These are phyloP conservation scores for Aspergillus viridinutans DNA, from an alignment of 2,329 filamentous ascomycete species.

Conservation along the genomic window DNA sequence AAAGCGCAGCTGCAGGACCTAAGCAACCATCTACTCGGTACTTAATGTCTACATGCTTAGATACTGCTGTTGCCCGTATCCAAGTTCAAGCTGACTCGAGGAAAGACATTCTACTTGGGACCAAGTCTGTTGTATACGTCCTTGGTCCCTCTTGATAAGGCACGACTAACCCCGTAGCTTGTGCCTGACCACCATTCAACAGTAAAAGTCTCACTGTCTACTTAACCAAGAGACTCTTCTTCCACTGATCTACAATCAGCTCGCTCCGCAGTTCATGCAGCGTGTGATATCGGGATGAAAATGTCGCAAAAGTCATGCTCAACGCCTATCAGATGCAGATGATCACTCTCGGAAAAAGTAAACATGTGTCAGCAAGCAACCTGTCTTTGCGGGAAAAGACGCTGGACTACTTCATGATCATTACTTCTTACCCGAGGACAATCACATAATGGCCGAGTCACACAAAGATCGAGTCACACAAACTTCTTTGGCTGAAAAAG, in stretches of 20 bases:
- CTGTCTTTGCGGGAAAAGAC: background rate
- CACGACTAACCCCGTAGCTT: background rate
- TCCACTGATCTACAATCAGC: background rate
- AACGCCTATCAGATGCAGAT: background rate
- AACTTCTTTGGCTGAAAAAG: background rate
- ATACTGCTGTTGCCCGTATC: background rate
- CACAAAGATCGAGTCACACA: no score
- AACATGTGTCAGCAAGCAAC: background rate
- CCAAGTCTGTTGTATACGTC: background rate
- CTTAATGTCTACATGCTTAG: background rate
- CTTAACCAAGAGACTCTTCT: background rate
- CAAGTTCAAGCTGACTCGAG: background rate
- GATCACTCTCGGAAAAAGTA: background rate
- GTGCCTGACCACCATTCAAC: background rate
- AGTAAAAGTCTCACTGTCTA: no score
- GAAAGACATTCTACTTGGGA: no score
- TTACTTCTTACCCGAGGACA: background rate
- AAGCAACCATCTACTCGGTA: background rate
- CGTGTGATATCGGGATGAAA: background rate
- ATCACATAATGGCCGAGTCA: background rate
- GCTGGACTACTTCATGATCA: background rate
- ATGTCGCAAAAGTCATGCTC: background rate
- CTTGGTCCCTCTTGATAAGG: background rate
- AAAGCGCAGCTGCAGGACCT: background rate
- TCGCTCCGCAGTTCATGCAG: background rate